phyloP scores from a whole-genome alignment of 176 grass and related monocot species.

The Musa acuminata region DNA sequence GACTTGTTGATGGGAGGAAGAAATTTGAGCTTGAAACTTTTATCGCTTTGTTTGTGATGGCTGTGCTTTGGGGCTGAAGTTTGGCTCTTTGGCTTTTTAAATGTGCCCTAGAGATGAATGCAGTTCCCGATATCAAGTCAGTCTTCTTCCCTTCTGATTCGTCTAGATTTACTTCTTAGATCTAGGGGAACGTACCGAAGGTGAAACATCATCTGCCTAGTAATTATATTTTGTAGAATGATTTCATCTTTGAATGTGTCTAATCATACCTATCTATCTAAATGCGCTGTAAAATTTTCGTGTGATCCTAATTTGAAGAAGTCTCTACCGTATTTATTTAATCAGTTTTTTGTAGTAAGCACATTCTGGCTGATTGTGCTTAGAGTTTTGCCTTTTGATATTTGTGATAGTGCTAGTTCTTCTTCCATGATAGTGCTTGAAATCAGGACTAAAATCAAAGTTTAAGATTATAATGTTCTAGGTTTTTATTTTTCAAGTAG shows the following conservation, averaged over 20 bases:
- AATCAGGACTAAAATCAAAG: too few relatives aligned
- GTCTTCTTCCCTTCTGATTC: conserved; percentile 17
- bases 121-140: conserved; percentile 41
- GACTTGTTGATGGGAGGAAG: neutral
- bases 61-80: conserved; percentile 40
- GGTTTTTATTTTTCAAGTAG: too few relatives aligned
- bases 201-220: neutral
- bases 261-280: neutral
- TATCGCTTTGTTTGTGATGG: neutral
- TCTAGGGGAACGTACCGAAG: conserved; percentile 8
- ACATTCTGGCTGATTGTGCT: too few relatives aligned
- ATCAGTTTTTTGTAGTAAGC: too few relatives aligned
- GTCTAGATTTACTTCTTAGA: conserved; percentile 20
- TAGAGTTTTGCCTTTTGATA: too few relatives aligned
- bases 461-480: too few relatives aligned
- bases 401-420: too few relatives aligned
- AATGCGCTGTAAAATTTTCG: too few relatives aligned
- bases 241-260: neutral
- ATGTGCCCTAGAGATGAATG: conserved; percentile 57
- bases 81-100: conserved; percentile 37
- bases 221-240: neutral
- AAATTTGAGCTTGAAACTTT: neutral
- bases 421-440: too few relatives aligned
- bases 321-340: too few relatives aligned
- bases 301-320: too few relatives aligned